Evolutionary conservation across 345 rosid genomes (phyloP).

Genomic region (Eucalyptus tenuipes): DNA sequence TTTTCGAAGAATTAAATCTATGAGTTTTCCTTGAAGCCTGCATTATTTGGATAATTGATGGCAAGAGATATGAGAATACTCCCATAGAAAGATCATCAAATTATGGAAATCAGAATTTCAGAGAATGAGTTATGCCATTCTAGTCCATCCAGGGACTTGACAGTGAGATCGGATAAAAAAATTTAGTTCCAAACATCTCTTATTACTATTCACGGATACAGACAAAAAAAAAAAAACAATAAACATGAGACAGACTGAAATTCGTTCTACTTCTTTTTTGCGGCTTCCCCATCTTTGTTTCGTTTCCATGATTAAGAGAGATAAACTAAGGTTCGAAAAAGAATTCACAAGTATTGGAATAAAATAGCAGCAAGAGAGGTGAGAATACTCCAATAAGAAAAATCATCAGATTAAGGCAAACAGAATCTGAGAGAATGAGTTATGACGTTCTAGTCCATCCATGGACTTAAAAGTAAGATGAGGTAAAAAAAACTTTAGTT

Average conservation of each 20-base stretch:
- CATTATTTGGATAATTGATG: neutral
- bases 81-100: neutral
- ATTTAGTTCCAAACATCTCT: neutral
- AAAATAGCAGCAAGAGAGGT: neutral
- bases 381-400: neutral
- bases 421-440: neutral
- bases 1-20: neutral
- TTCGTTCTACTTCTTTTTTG: neutral
- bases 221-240: neutral
- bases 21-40: slow-evolving; percentile 5
- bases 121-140: neutral
- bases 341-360: neutral
- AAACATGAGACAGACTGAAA: neutral
- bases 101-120: neutral
- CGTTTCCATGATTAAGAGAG: neutral
- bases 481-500: neutral
- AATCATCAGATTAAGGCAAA: neutral
- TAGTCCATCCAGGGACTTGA: neutral
- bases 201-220: neutral
- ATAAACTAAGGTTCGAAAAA: neutral
- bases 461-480: neutral
- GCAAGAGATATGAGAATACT: neutral
- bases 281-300: neutral
- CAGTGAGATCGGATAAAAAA: neutral
- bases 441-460: neutral